phyloP scores from a whole-genome alignment of 2,329 filamentous ascomycete genomes.

The Colletotrichum sp. region DNA sequence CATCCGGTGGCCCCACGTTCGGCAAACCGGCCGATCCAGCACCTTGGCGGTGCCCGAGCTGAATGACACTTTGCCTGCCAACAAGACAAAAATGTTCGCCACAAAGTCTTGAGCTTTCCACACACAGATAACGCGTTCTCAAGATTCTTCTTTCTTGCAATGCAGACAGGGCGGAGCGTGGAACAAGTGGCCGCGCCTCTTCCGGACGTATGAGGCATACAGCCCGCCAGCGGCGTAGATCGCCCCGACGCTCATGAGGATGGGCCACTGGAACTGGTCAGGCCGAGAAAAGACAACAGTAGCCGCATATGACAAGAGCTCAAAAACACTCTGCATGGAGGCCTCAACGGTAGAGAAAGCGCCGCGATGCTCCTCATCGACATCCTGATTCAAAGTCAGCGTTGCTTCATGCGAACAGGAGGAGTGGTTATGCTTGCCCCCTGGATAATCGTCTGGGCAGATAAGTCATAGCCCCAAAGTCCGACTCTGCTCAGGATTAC shows the following conservation, averaged over 20 bases:
- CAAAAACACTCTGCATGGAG: neutral
- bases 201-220: constrained; percentile 35
- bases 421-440: neutral
- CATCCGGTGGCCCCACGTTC: neutral
- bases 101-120: neutral
- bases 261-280: constrained; percentile 2
- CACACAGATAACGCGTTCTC: neutral
- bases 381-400: neutral
- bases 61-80: neutral
- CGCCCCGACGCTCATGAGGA: neutral
- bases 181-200: constrained; percentile 36
- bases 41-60: neutral
- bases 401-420: accelerated
- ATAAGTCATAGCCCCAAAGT: neutral
- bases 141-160: neutral
- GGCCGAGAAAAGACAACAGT: neutral
- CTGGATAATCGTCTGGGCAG: neutral
- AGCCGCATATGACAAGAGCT: neutral
- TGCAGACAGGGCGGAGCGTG: constrained; percentile 24
- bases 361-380: neutral
- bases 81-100: neutral
- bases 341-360: constrained; percentile 2
- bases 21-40: neutral
- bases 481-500: neutral
- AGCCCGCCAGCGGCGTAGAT: constrained; percentile 25